phyloP scores from a whole-genome alignment of 345 rosid species.

The Linum trigynum region DNA sequence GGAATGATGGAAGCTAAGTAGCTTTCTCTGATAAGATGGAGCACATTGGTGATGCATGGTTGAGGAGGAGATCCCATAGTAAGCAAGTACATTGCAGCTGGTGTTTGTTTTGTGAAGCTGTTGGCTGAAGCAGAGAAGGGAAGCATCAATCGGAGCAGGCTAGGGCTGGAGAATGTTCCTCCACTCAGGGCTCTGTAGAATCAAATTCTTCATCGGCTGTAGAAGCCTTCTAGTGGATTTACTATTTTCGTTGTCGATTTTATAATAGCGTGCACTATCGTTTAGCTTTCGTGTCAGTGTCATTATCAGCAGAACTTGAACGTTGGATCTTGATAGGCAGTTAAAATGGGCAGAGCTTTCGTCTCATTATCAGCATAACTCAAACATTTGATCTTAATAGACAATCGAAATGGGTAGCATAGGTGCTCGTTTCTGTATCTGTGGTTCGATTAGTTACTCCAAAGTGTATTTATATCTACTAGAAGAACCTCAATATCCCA shows the following conservation, averaged over 20 bases:
- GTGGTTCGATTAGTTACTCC: background rate
- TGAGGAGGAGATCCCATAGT: slow-evolving; percentile 45
- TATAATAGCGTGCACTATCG: background rate
- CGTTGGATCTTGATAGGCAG: background rate
- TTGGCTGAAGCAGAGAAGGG: background rate
- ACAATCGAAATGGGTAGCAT: background rate
- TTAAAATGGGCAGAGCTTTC: background rate
- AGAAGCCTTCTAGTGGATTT: background rate
- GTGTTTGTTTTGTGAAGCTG: background rate
- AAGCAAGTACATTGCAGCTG: slow-evolving; percentile 37
- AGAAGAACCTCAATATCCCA: background rate
- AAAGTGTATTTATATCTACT: background rate
- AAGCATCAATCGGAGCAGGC: slow-evolving; percentile 34
- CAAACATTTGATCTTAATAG: background rate
- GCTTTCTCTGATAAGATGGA: background rate
- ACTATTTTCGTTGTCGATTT: background rate
- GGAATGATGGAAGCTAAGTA: too few relatives aligned
- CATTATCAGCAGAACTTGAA: too few relatives aligned
- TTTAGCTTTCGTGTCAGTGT: too few relatives aligned
- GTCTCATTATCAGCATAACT: too few relatives aligned
- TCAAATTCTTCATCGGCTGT: background rate
- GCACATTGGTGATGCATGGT: slow-evolving; percentile 35
- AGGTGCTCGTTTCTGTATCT: background rate
- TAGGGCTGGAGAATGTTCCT: slow-evolving; percentile 51
- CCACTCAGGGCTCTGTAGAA: background rate